Evolutionary conservation across 306 rosid genomes (phyloP), one percentile per base, ranked within the genome.

Genomic region (Corylus avellana): DNA sequence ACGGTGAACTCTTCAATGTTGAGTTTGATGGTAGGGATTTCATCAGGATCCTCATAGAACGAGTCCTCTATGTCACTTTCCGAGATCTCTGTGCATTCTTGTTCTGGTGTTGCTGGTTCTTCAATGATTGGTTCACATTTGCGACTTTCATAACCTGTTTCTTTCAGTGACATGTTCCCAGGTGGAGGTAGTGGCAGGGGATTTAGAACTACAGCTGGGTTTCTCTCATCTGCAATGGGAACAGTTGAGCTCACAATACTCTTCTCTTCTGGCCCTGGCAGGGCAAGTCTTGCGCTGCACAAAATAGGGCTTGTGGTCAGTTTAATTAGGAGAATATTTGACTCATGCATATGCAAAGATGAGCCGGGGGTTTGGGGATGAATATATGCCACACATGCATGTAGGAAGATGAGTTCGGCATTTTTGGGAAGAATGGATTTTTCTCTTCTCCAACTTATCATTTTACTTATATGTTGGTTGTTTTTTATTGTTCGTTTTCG

Each of bases 191-290:
- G 86, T 81, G 84, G 77, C 86, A 84, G 9, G 0, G 78, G 84
- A 79, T 81, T 87, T 76, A 86, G 77, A 48, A 77, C 82, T 76
- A 74, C n/a, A n/a, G 76, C 35, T 70, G 86, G 85, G 75, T 75
- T 87, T 69, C 78, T 80, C 72, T 71, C 86, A 2, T 82, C 50
- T 74, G 85, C 69, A 74, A 80, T 51, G 57, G 92, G 81, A 61
- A 70, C 88, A 46, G 77, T 73, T 78, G 84, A 83, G 80, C 78
- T 74, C 78, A 92, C 87, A 8, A 94, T 84, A 70, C 80, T 44
- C 76, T 82, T 91, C 73, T 90, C 98, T 80, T 90, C 94, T 68
- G 98, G 97, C 51, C 94, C 97, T 46, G 98, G 98, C 80, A 95
- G 90, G 53, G 98, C 97, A 77, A 95, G 91, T 58, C 97, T 88